Conservation (phyloP, 2,329 filamentous ascomycete genomes). For the Tolypocladium pustulatum region DNA sequence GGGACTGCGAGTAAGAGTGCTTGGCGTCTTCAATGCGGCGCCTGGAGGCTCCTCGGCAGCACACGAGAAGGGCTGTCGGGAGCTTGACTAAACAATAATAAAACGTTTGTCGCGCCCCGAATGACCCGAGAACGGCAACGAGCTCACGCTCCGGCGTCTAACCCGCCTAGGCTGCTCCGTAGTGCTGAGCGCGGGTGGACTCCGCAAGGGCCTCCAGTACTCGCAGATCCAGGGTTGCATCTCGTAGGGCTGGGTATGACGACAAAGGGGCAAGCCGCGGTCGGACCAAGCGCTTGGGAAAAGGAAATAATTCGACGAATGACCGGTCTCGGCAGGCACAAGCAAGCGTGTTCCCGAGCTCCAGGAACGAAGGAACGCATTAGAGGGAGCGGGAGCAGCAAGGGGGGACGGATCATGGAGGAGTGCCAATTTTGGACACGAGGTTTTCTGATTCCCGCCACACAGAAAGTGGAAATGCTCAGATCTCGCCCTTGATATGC, state of each 20-base stretch:
- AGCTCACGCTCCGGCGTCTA: neutral
- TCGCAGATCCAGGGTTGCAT: neutral
- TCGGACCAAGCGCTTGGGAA: neutral
- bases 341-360: neutral
- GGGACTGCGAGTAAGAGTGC: neutral
- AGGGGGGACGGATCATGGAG: neutral
- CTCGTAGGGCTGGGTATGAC: constrained; percentile 1
- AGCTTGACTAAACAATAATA: neutral
- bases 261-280: neutral
- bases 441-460: constrained; percentile 15
- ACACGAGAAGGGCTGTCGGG: neutral
- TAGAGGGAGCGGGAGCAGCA: neutral
- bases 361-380: neutral
- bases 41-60: neutral
- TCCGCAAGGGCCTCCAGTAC: neutral
- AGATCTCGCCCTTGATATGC: constrained; percentile 11
- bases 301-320: neutral
- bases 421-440: constrained; percentile 22
- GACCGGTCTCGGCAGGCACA: neutral
- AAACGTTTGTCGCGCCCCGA: neutral
- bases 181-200: neutral
- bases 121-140: no score
- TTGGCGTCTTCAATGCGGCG: neutral
- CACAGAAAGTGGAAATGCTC: constrained; percentile 9
- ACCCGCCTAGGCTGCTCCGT: neutral